A percentile compares a stretch with the other conserved stretches of the same genome.
Conservation (phyloP, 2,329 filamentous ascomycete genomes). For the Cladosporium cucumerinum region DNA sequence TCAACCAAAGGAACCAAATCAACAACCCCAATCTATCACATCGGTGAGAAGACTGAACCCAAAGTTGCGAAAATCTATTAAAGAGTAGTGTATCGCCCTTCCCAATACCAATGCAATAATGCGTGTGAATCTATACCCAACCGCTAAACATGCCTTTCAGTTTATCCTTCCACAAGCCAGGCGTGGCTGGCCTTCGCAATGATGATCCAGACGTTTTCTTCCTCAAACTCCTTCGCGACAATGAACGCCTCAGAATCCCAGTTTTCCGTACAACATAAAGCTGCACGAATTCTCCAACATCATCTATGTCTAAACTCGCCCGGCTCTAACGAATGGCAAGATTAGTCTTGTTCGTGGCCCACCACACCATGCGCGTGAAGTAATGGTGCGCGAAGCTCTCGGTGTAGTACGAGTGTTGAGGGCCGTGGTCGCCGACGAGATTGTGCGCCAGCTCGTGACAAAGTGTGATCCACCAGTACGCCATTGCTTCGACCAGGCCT, state of each 20-base stretch:
- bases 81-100: conserved; percentile 1
- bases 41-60: neutral
- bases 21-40: neutral
- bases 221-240: neutral
- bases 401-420: conserved; percentile 80
- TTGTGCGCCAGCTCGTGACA: conserved; percentile 97
- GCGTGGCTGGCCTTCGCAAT: neutral
- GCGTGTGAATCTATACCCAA: neutral
- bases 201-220: neutral
- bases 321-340: conserved; percentile 1
- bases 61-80: neutral
- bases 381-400: conserved; percentile 77
- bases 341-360: conserved; percentile 19
- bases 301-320: neutral
- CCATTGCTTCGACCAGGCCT: conserved; percentile 64
- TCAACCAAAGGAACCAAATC: neutral
- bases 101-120: neutral
- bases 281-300: neutral
- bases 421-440: conserved; percentile 71
- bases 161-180: conserved; percentile 1
- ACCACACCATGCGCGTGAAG: conserved; percentile 63
- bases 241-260: neutral
- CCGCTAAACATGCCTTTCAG: neutral
- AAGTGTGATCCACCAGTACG: conserved; percentile 94
- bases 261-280: neutral